phyloP scores from a whole-genome alignment of 805 yeast species.

The Blastobotrys robertii region DNA sequence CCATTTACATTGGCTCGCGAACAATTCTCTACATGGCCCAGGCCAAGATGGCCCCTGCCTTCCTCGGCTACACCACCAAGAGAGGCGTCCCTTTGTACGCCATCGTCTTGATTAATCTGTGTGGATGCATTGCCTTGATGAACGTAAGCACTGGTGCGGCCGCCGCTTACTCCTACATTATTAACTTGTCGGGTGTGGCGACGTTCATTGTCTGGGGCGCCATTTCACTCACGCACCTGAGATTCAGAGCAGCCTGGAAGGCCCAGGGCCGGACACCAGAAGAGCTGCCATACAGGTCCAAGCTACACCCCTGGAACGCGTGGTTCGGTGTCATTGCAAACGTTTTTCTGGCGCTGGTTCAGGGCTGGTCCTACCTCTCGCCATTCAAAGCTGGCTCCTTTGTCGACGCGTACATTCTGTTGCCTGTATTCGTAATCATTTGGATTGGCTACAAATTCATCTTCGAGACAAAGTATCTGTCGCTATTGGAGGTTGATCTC shows the following conservation, averaged over 20 bases:
- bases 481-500: conserved; percentile 34
- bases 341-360: conserved; percentile 46
- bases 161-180: conserved; percentile 49
- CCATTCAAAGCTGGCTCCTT: conserved; percentile 50
- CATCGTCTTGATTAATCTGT: conserved; percentile 42
- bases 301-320: conserved; percentile 44
- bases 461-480: conserved; percentile 33
- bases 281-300: conserved; percentile 46
- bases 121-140: conserved; percentile 50
- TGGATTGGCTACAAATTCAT: conserved; percentile 30
- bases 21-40: conserved; percentile 55
- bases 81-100: conserved; percentile 60
- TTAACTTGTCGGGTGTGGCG: conserved; percentile 55
- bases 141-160: conserved; percentile 50
- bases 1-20: conserved; percentile 61
- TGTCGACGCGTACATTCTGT: conserved; percentile 52
- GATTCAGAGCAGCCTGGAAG: conserved; percentile 44
- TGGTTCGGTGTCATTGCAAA: conserved; percentile 41
- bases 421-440: conserved; percentile 45
- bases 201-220: conserved; percentile 61
- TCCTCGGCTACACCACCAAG: conserved; percentile 42
- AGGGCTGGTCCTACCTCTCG: conserved; percentile 55
- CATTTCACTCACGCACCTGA: conserved; percentile 44
- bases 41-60: conserved; percentile 49
- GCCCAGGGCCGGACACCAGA: conserved; percentile 32